phyloP scores from a whole-genome alignment of 1,284 basidiomycete species.

The Fistulinella staudtii region DNA sequence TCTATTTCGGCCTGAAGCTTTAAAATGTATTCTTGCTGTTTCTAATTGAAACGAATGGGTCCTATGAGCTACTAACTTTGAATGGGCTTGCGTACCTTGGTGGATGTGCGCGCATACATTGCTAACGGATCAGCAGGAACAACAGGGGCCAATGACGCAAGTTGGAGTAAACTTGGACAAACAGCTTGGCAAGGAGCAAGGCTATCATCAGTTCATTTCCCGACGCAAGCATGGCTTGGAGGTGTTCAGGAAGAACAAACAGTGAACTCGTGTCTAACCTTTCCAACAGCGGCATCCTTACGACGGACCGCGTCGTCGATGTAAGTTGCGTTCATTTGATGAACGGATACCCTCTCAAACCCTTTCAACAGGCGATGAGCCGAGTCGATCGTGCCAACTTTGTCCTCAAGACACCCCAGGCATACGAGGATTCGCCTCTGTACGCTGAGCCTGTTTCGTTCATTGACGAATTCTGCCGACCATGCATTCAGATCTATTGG shows the following conservation, averaged over 20 bases:
- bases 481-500: constrained; percentile 58
- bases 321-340: constrained; percentile 30
- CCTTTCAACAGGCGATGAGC: constrained; percentile 57
- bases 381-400: constrained; percentile 74
- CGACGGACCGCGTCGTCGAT: constrained; percentile 45
- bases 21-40: constrained; percentile 49
- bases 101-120: constrained; percentile 32
- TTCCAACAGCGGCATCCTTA: constrained; percentile 50
- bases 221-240: constrained; percentile 84
- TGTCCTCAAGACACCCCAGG: constrained; percentile 47
- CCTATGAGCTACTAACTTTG: too few species aligned
- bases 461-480: too few species aligned
- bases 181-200: constrained; percentile 1
- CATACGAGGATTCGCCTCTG: constrained; percentile 83
- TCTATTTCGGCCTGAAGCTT: constrained; percentile 53
- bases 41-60: constrained; percentile 32
- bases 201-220: not conserved
- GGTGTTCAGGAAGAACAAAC: constrained; percentile 66
- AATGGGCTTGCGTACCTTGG: constrained; percentile 20
- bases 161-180: constrained; percentile 12
- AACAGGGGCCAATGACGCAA: constrained; percentile 7
- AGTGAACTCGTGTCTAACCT: constrained; percentile 71
- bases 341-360: not conserved
- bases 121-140: not conserved
- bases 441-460: too few species aligned